A percentile compares a stretch with the other conserved stretches of the same genome.
phyloP scores from a whole-genome alignment of 202 grass and related monocot species.

The Panicum hallii region DNA sequence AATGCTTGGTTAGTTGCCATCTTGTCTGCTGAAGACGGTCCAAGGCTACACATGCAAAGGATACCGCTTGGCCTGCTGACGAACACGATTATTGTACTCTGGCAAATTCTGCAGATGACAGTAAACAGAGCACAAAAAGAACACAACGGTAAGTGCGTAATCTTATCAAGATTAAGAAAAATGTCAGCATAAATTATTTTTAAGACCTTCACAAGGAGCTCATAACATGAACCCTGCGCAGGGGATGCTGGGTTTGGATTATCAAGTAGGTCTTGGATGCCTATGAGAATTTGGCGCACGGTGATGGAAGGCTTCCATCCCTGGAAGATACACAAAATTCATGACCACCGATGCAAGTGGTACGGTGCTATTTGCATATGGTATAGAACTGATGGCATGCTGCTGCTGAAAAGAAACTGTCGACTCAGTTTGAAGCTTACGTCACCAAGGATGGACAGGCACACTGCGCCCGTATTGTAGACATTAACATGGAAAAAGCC shows the following conservation, averaged over 20 bases:
- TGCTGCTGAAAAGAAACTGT: conserved; percentile 11
- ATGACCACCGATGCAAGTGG: background rate
- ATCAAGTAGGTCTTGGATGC: conserved; percentile 86
- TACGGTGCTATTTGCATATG: background rate
- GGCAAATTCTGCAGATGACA: conserved; percentile 57
- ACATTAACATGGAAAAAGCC: conserved; percentile 87
- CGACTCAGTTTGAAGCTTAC: conserved; percentile 52
- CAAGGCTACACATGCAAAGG: conserved; percentile 48
- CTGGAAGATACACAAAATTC: conserved; percentile 28
- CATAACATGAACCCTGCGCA: conserved; percentile 53
- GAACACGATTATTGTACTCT: conserved; percentile 63
- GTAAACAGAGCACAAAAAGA: background rate
- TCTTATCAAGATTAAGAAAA: background rate
- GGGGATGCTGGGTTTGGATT: conserved; percentile 67
- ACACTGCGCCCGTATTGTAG: conserved; percentile 64
- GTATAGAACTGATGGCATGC: background rate
- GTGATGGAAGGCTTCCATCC: conserved; percentile 88
- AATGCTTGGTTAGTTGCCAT: background rate
- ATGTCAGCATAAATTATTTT: background rate
- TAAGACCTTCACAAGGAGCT: conserved; percentile 59
- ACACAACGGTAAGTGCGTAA: background rate
- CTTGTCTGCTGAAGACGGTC: background rate
- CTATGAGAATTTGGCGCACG: conserved; percentile 75
- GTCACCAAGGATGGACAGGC: conserved; percentile 70
- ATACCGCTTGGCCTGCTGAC: conserved; percentile 70